Base-by-base conservation (phyloP, 2,329 filamentous ascomycete species). In the Huntiella abstrusa region DNA sequence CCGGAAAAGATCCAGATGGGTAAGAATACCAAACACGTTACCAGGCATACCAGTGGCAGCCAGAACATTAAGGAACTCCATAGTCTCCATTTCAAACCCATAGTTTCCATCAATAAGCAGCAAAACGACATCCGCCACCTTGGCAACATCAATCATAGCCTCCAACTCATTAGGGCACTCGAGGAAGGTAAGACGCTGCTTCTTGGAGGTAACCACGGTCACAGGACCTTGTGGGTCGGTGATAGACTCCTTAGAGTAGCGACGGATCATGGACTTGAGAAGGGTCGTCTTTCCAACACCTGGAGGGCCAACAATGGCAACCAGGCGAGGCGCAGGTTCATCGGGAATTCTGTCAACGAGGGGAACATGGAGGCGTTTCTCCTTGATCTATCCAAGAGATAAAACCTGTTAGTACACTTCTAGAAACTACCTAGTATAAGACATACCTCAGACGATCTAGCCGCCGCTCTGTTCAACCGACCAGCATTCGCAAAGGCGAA, bases 41-140 rank as follows among this genome's bases (percentile, higher is more conserved):
- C 91, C 88, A 0, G 92, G 91, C 88, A 98, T 96, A 61, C 91
- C 91, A 28, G 83, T 93, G 2, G 85, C 77, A n/a, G 83, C 81
- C 43, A 98, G 68, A 13, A 95, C 79, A 55, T 95, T 96, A 57
- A 98, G 67, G 51, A 98, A 98, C 63, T 98, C 91, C 91, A 98
- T 98, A 0, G 91, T 98, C 70, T 98, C 91, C 91, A 98, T 98
- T 64, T 98, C 91, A 58, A 98, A 98, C 11, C 91, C 92, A 57
- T 83, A 98, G 64, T 96, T 96, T 47, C 91, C 92, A 59, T 98
- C 91, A 55, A 98, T 98, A 83, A 98, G 91, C 48, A 98, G 72
- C 43, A 98, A 70, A 4, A 96, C 84, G 56, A 98, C 95, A 60
- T 98, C 91, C 13, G 92, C 91, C 38, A 98, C 83, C 64, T 98